Conservation (phyloP, 2,329 filamentous ascomycete genomes). For the Pseudogymnoascus sp. region DNA sequence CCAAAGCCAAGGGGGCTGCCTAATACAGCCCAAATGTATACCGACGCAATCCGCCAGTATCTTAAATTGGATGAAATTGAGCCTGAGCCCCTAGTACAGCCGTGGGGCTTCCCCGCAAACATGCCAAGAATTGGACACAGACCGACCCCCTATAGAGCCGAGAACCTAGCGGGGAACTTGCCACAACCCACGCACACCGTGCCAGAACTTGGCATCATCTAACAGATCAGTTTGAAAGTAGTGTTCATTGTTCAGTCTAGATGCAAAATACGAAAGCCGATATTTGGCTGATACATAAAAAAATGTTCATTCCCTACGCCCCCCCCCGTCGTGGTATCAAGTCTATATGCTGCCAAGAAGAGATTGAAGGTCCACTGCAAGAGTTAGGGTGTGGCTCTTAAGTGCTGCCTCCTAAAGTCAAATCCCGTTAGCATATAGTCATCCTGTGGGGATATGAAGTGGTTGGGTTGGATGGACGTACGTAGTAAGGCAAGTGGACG, state of each 20-base stretch:
- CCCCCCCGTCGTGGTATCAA: background rate
- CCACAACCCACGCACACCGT: background rate
- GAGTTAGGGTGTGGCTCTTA: conserved; percentile 34
- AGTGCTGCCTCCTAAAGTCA: conserved; percentile 34
- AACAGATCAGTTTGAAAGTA: background rate
- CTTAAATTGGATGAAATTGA: background rate
- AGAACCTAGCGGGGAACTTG: background rate
- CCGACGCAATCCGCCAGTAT: background rate
- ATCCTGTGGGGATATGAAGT: background rate
- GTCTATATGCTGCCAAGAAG: background rate
- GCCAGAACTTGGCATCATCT: background rate
- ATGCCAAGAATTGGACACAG: background rate
- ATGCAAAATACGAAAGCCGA: background rate
- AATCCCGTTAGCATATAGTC: background rate
- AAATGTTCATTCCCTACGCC: background rate
- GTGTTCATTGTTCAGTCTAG: background rate
- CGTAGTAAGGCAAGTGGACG: conserved; percentile 43
- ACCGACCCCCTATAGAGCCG: background rate
- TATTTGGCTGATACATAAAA: background rate
- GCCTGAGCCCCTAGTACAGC: background rate
- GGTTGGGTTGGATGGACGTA: conserved; percentile 11
- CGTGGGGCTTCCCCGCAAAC: background rate
- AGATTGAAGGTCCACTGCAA: conserved; percentile 33
- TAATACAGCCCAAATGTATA: background rate
- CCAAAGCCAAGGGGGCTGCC: background rate